These are phyloP conservation scores for Magnusiomyces fungicola DNA, from an alignment of 1,139 yeast species.

Conservation along the genomic window DNA sequence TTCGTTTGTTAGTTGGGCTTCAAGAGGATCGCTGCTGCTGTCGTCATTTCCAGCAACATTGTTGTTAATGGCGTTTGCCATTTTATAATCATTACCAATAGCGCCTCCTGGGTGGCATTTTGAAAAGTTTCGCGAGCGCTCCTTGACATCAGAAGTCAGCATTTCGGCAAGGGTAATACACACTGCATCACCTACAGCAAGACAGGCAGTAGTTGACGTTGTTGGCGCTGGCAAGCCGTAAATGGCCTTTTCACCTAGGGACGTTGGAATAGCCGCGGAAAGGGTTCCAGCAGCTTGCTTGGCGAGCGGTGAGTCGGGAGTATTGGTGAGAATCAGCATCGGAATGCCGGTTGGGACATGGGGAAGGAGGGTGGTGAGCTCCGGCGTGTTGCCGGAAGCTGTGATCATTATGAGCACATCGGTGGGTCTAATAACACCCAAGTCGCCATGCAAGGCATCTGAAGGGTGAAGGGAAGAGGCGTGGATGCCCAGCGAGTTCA, in stretches of 20 bases:
- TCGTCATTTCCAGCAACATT: conserved; percentile 2
- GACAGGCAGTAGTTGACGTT: conserved; percentile 67
- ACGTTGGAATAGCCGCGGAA: conserved; percentile 54
- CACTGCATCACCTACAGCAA: conserved; percentile 73
- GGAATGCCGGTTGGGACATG: conserved; percentile 51
- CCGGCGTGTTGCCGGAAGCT: conserved; percentile 82
- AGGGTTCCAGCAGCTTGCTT: conserved; percentile 44
- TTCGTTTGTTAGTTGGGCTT: background rate
- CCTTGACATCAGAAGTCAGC: conserved; percentile 48
- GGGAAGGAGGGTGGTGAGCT: conserved; percentile 51
- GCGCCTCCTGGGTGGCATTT: conserved; percentile 87
- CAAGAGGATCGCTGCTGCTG: conserved; percentile 4
- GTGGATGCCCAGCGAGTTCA: conserved; percentile 69
- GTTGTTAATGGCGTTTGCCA: conserved; percentile 10
- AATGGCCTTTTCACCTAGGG: conserved; percentile 52
- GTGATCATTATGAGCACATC: conserved; percentile 66
- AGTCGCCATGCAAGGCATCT: conserved; percentile 87
- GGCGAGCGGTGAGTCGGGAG: conserved; percentile 41
- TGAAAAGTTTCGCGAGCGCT: conserved; percentile 52
- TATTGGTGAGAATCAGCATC: conserved; percentile 58
- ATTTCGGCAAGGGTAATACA: conserved; percentile 66
- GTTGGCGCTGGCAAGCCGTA: conserved; percentile 90
- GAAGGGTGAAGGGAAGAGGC: conserved; percentile 68
- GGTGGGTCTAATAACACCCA: conserved; percentile 57
- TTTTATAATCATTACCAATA: conserved; percentile 51